These are phyloP conservation scores for Ambrosiella cleistominuta DNA, from an alignment of 2,329 filamentous ascomycete genomes.

Conservation along the genomic window DNA sequence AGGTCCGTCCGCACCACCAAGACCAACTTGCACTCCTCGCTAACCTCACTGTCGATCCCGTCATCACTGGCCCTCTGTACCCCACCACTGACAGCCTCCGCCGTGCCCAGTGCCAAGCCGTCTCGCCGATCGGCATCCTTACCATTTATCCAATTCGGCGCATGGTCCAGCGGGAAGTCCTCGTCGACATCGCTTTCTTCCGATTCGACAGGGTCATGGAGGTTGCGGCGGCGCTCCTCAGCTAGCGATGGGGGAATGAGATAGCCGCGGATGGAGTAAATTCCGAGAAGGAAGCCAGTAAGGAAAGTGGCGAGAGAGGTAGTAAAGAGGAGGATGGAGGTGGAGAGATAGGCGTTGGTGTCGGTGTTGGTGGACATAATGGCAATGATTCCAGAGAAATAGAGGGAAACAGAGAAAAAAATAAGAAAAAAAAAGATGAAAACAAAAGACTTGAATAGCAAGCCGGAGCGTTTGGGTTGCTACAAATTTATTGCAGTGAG, in stretches of 20 bases:
- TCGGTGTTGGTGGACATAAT: background rate
- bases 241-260: conserved; percentile 37
- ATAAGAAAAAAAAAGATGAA: background rate
- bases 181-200: conserved; percentile 52
- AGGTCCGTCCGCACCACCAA: conserved; percentile 84
- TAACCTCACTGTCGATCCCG: conserved; percentile 16
- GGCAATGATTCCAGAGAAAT: background rate
- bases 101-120: conserved; percentile 27
- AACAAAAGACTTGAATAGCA: background rate
- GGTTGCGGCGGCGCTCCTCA: conserved; percentile 37
- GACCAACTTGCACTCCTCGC: conserved; percentile 89
- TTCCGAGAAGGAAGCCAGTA: conserved; percentile 63
- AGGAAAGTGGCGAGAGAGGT: conserved; percentile 59
- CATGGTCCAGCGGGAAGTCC: conserved; percentile 43
- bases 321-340: conserved; percentile 45
- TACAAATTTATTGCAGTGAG: no score
- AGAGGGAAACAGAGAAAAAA: background rate
- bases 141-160: conserved; percentile 48
- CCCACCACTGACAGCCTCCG: conserved; percentile 18
- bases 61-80: no score
- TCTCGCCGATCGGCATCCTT: conserved; percentile 40
- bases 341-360: conserved; percentile 24
- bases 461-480: no score
- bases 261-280: conserved; percentile 50
- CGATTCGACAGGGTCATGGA: conserved; percentile 45